A percentile compares a stretch with the other conserved stretches of the same genome.
Evolutionary conservation across 1,139 yeast species (phyloP).

Genomic region (Pichia terricola): DNA sequence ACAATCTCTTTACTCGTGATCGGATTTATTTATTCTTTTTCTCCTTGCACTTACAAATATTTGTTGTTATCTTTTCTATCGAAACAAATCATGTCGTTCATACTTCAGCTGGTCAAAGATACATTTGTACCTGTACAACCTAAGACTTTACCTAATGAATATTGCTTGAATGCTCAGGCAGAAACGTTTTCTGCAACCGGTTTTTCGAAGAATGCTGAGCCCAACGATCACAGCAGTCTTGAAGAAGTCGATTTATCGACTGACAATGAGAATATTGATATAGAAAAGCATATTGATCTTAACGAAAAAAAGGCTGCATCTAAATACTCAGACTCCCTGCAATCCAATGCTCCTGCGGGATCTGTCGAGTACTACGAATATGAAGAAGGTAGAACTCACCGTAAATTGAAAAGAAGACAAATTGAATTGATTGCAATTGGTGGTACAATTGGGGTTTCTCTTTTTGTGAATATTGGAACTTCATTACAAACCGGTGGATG

Average conservation of each 20-base stretch:
- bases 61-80: no score
- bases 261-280: no score
- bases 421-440: conserved; percentile 75
- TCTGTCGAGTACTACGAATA: background rate
- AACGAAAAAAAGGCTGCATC: no score
- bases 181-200: conserved; percentile 2
- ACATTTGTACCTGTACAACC: conserved; percentile 16
- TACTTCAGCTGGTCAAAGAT: conserved; percentile 8
- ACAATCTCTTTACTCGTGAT: no score
- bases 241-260: no score
- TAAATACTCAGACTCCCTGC: no score
- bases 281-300: no score
- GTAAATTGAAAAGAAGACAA: conserved; percentile 27
- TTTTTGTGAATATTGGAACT: conserved; percentile 65
- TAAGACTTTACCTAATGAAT: conserved; percentile 1
- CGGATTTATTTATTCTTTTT: no score
- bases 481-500: conserved; percentile 71
- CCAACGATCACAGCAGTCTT: no score
- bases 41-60: no score
- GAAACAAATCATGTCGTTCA: background rate
- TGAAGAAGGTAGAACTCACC: conserved; percentile 16
- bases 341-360: no score
- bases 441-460: conserved; percentile 79
- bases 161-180: conserved; percentile 11
- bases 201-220: no score